Conservation (phyloP, 129 eudicot species). For the Scalesia atractyloides region DNA sequence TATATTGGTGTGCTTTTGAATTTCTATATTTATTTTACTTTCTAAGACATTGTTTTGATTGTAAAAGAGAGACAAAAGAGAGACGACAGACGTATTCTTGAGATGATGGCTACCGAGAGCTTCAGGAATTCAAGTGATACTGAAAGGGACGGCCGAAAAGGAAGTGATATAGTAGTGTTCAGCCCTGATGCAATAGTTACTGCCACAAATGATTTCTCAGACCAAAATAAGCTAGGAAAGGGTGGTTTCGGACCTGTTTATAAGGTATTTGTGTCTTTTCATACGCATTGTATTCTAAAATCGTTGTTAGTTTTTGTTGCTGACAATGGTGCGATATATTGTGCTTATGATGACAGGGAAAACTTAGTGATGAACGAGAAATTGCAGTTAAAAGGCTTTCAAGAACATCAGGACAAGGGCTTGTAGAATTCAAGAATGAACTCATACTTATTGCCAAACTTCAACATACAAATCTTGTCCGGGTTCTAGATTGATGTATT, state of each 20-base stretch:
- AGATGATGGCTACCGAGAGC: slow-evolving; percentile 32
- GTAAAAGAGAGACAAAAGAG: slow-evolving; percentile 32
- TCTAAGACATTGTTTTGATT: neutral
- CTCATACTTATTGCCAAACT: slow-evolving; percentile 39
- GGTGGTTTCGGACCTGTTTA: slow-evolving; percentile 63
- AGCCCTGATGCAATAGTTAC: slow-evolving; percentile 32
- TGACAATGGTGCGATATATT: neutral
- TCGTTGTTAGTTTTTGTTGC: no score
- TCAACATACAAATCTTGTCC: slow-evolving; percentile 41
- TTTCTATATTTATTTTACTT: neutral
- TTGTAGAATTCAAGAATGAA: slow-evolving; percentile 39
- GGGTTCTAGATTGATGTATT: slow-evolving; percentile 33
- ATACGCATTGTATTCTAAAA: no score
- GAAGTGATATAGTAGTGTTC: slow-evolving; percentile 38
- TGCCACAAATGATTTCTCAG: slow-evolving; percentile 41
- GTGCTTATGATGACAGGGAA: slow-evolving; percentile 25
- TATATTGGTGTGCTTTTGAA: neutral
- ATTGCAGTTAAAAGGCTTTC: slow-evolving; percentile 35
- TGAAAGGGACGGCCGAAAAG: slow-evolving; percentile 32
- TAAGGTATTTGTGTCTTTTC: slow-evolving; percentile 29
- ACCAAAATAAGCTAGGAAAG: slow-evolving; percentile 46
- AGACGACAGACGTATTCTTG: slow-evolving; percentile 24
- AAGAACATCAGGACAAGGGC: slow-evolving; percentile 32
- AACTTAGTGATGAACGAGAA: slow-evolving; percentile 29
- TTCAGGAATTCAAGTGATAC: slow-evolving; percentile 6